Percentiles rank a stretch among this genome's conserved stretches.
phyloP scores from a whole-genome alignment of 2,329 filamentous ascomycete genomes.

The Sarocladiaceae sp. region DNA sequence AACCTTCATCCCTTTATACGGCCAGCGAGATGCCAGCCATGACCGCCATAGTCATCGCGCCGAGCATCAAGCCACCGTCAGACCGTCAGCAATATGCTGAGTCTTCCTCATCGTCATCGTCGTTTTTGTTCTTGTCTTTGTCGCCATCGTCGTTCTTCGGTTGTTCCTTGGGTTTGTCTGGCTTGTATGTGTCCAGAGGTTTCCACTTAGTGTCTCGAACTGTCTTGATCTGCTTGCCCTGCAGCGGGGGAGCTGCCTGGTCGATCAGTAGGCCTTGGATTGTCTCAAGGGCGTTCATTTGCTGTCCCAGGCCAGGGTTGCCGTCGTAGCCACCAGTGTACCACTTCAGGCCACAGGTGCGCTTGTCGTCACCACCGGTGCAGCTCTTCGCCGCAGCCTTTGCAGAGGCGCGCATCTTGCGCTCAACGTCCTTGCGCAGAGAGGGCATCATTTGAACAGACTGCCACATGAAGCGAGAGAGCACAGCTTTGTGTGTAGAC shows the following conservation, averaged over 20 bases:
- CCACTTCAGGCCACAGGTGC: slow-evolving; percentile 60
- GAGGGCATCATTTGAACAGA: slow-evolving; percentile 53
- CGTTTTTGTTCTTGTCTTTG: neutral
- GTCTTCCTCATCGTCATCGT: slow-evolving; percentile 7
- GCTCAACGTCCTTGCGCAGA: slow-evolving; percentile 41
- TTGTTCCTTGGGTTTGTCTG: neutral
- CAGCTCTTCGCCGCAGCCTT: slow-evolving; percentile 53
- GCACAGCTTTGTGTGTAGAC: slow-evolving; percentile 64
- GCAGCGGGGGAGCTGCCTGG: slow-evolving; percentile 39
- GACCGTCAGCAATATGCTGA: slow-evolving; percentile 5
- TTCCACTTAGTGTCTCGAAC: slow-evolving; percentile 27
- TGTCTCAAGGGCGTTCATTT: slow-evolving; percentile 61
- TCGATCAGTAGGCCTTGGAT: slow-evolving; percentile 54
- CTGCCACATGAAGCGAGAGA: slow-evolving; percentile 60
- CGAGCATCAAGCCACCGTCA: slow-evolving; percentile 10
- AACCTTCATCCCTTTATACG: neutral
- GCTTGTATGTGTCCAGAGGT: slow-evolving; percentile 11
- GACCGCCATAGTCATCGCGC: slow-evolving; percentile 10
- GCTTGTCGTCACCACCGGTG: slow-evolving; percentile 47
- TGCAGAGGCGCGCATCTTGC: slow-evolving; percentile 47
- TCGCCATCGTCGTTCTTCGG: neutral
- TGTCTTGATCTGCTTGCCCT: slow-evolving; percentile 42
- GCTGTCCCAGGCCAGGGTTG: slow-evolving; percentile 52
- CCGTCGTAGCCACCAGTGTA: slow-evolving; percentile 54
- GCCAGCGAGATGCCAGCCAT: slow-evolving; percentile 8